Percentiles rank a stretch among this genome's conserved stretches.
Evolutionary conservation across 352 stramenopile species (phyloP).

Genomic region (Phytophthora tubulina): DNA sequence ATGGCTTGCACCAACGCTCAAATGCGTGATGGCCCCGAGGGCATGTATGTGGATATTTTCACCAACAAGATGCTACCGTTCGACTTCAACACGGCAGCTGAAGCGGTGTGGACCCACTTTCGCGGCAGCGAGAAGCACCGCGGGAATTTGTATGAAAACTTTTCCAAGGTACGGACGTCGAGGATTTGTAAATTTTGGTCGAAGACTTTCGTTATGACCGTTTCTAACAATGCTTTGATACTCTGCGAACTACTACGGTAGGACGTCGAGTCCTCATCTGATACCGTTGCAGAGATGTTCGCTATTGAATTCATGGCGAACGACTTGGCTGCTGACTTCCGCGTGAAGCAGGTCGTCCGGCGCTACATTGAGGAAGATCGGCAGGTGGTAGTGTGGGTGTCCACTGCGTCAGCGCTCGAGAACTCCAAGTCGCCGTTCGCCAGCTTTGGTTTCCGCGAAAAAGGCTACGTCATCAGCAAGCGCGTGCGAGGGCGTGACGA

Average conservation of each 20-base stretch:
- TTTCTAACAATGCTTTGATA: neutral
- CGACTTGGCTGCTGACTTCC: conserved; percentile 45
- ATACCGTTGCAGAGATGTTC: conserved; percentile 51
- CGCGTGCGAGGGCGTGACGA: conserved; percentile 33
- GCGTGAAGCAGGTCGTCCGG: conserved; percentile 47
- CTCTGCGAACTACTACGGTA: conserved; percentile 5
- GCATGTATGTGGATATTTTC: conserved; percentile 55
- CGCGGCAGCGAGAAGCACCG: conserved; percentile 55
- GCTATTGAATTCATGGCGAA: conserved; percentile 49
- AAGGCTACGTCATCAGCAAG: conserved; percentile 56
- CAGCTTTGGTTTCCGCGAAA: conserved; percentile 49
- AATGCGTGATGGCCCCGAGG: conserved; percentile 47
- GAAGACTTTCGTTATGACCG: conserved; percentile 5
- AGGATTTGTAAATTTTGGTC: neutral
- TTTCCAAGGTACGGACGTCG: conserved; percentile 40
- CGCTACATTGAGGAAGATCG: conserved; percentile 47
- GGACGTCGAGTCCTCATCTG: conserved; percentile 47
- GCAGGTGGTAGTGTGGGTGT: conserved; percentile 55
- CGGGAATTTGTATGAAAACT: conserved; percentile 53
- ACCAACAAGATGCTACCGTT: conserved; percentile 63
- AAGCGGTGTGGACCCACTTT: conserved; percentile 59
- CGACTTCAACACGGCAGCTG: conserved; percentile 46
- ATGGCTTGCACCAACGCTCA: conserved; percentile 45
- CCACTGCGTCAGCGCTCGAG: conserved; percentile 44
- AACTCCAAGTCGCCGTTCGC: conserved; percentile 47